Conservation (phyloP, 2,329 filamentous ascomycete genomes). For the Beauveria asiatica region DNA sequence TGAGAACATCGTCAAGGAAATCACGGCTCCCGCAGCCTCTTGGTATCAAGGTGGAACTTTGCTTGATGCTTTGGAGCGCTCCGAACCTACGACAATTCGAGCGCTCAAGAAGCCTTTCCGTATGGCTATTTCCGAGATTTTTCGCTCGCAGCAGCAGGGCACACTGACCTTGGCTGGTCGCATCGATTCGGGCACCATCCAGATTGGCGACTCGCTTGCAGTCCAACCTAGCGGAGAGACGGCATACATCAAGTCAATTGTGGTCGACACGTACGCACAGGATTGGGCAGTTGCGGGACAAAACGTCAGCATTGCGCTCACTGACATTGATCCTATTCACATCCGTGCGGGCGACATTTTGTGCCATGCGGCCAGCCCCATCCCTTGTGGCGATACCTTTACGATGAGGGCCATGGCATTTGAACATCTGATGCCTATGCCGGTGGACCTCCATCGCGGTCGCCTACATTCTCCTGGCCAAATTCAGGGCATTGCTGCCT, state of each 20-base stretch:
- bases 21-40: constrained; percentile 45
- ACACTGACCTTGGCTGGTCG: constrained; percentile 80
- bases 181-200: constrained; percentile 74
- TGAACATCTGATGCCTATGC: constrained; percentile 80
- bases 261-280: constrained; percentile 61
- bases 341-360: constrained; percentile 78
- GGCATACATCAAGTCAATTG: constrained; percentile 72
- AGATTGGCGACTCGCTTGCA: constrained; percentile 72
- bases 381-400: constrained; percentile 64
- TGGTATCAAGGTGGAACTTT: constrained; percentile 82
- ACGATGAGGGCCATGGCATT: constrained; percentile 82
- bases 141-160: constrained; percentile 67
- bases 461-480: constrained; percentile 69
- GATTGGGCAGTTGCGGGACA: constrained; percentile 94
- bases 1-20: constrained; percentile 66
- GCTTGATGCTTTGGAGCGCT: constrained; percentile 76
- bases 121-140: constrained; percentile 82
- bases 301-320: constrained; percentile 74
- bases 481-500: constrained; percentile 62
- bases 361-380: constrained; percentile 60
- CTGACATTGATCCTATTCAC: constrained; percentile 76
- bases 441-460: constrained; percentile 81
- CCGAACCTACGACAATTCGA: constrained; percentile 57
- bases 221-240: constrained; percentile 75
- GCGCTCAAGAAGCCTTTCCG: constrained; percentile 72